A percentile compares a stretch with the other conserved stretches of the same genome.
These are phyloP conservation scores for Batkoa obscura DNA, from an alignment of 371 early-diverging fungal genomes.

Conservation along the genomic window DNA sequence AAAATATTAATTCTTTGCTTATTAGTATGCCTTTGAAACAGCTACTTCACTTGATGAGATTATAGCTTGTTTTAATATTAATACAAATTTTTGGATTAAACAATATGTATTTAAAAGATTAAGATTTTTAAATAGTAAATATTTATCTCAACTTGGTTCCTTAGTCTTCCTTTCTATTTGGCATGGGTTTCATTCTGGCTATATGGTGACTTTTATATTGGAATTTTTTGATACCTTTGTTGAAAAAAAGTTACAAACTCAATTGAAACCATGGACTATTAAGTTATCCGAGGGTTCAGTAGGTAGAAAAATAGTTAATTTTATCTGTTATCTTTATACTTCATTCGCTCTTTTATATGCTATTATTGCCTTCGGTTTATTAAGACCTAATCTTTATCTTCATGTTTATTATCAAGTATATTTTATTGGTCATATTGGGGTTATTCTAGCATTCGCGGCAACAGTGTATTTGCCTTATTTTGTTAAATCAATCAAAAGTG, in stretches of 20 bases:
- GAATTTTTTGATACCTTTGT: constrained; percentile 38
- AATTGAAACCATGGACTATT: background rate
- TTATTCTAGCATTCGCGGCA: background rate
- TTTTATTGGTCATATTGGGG: constrained; percentile 9
- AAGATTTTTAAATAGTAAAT: constrained; percentile 38
- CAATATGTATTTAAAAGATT: constrained; percentile 51
- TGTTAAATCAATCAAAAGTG: too few relatives aligned
- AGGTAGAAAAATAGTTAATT: background rate
- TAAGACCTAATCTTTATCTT: constrained; percentile 2
- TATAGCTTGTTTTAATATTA: constrained; percentile 44
- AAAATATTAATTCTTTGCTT: too few relatives aligned
- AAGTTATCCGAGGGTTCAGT: background rate
- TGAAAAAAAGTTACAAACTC: constrained; percentile 5
- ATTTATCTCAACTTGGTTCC: constrained; percentile 31
- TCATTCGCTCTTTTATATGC: constrained; percentile 12
- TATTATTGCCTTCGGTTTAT: constrained; percentile 9
- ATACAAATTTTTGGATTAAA: constrained; percentile 55
- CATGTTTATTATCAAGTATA: constrained; percentile 8
- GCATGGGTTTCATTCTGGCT: constrained; percentile 49
- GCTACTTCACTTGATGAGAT: constrained; percentile 35
- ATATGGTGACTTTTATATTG: constrained; percentile 34
- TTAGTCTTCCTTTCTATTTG: constrained; percentile 48
- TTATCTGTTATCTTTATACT: constrained; percentile 9
- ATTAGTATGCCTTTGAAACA: constrained; percentile 16
- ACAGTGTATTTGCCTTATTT: too few relatives aligned